phyloP scores from a whole-genome alignment of 1,284 basidiomycete species.

The Rhodotorula sp. region DNA sequence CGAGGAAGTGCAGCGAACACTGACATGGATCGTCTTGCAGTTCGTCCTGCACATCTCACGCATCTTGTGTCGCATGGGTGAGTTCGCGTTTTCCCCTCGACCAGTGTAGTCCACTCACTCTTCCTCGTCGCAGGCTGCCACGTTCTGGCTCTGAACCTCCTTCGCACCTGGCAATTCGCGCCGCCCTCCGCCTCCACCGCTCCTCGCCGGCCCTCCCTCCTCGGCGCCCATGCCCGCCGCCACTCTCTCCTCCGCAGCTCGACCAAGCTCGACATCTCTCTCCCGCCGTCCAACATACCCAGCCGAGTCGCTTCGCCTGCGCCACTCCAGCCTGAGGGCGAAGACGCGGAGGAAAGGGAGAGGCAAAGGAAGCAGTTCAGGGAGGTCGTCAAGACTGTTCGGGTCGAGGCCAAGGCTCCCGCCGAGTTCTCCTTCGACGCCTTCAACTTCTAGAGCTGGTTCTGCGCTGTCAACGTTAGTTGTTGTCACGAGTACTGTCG shows the following conservation, averaged over 20 bases:
- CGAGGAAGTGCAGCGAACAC: too few species aligned
- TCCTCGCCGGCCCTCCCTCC: neutral
- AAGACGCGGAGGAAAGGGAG: slow-evolving; percentile 11
- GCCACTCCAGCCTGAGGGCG: neutral
- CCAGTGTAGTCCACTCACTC: too few species aligned
- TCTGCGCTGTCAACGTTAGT: too few species aligned
- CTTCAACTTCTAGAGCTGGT: slow-evolving; percentile 16
- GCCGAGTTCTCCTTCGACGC: slow-evolving; percentile 30
- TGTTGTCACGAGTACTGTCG: neutral
- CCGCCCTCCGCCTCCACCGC: neutral
- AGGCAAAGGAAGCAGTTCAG: slow-evolving; percentile 19
- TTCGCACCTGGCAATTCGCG: slow-evolving; percentile 52
- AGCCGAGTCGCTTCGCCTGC: slow-evolving; percentile 14
- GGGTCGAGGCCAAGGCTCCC: slow-evolving; percentile 27
- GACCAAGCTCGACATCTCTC: slow-evolving; percentile 16
- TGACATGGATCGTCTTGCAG: slow-evolving; percentile 20
- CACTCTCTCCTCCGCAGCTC: slow-evolving; percentile 16
- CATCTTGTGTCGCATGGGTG: slow-evolving; percentile 89
- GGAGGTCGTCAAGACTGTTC: slow-evolving; percentile 20
- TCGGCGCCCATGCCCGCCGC: neutral
- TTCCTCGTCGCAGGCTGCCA: slow-evolving; percentile 71
- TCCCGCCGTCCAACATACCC: slow-evolving; percentile 10
- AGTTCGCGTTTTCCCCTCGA: slow-evolving; percentile 43
- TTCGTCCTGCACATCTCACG: slow-evolving; percentile 89
- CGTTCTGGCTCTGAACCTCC: slow-evolving; percentile 76